Conservation (phyloP, 257 asterid species). For the Solanum virginianum region DNA sequence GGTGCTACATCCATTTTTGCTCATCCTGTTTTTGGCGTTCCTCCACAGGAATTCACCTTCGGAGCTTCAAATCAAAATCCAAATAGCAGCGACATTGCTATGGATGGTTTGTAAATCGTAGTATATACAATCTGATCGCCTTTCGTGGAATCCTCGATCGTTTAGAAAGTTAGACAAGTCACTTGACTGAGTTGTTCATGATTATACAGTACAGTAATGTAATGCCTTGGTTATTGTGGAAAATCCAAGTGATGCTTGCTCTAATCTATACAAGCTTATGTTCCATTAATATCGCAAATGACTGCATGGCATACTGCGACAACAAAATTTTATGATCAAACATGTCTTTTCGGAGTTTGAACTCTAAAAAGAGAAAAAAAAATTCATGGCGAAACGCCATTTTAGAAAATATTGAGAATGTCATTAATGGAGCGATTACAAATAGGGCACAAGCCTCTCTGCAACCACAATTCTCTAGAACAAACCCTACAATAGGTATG, state of each 20-base stretch:
- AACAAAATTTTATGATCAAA: neutral
- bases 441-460: slow-evolving; percentile 6
- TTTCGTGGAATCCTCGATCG: neutral
- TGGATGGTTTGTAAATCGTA: slow-evolving; percentile 49
- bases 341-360: neutral
- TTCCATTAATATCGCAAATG: neutral
- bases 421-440: slow-evolving; percentile 5
- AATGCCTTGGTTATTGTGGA: neutral
- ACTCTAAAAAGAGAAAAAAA: neutral
- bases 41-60: slow-evolving; percentile 64
- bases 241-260: neutral
- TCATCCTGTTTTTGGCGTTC: slow-evolving; percentile 14
- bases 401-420: slow-evolving; percentile 1
- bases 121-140: neutral
- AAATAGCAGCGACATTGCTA: slow-evolving; percentile 36
- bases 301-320: neutral
- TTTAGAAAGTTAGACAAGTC: neutral
- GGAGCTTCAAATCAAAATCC: slow-evolving; percentile 45
- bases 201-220: neutral
- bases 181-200: neutral
- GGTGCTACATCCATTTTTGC: slow-evolving; percentile 42
- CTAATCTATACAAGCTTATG: neutral
- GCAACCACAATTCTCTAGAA: neutral
- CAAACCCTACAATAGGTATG: slow-evolving; percentile 17
- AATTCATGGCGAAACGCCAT: neutral